Evolutionary conservation across 1,139 yeast genomes (phyloP).

Genomic region (Taiozyma onychis): DNA sequence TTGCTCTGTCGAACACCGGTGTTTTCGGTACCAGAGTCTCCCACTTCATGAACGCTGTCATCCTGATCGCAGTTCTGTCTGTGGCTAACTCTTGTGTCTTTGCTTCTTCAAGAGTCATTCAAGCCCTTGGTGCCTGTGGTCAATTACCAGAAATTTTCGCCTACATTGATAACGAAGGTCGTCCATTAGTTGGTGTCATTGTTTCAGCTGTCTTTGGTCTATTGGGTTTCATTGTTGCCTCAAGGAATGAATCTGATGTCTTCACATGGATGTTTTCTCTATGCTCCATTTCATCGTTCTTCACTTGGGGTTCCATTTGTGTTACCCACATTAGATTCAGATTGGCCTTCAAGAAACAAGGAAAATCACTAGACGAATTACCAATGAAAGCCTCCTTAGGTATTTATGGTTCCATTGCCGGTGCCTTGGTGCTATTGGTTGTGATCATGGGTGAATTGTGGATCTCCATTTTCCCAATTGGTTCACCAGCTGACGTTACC

Average conservation of each 20-base stretch:
- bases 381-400: constrained; percentile 52
- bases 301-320: constrained; percentile 66
- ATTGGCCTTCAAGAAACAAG: constrained; percentile 50
- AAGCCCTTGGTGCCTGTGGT: constrained; percentile 53
- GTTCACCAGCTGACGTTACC: constrained; percentile 42
- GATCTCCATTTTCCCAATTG: constrained; percentile 67
- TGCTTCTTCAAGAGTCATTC: constrained; percentile 56
- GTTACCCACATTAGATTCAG: constrained; percentile 61
- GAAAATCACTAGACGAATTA: constrained; percentile 48
- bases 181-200: constrained; percentile 49
- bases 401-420: constrained; percentile 46
- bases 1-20: constrained; percentile 41
- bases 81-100: constrained; percentile 61
- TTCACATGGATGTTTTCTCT: constrained; percentile 65
- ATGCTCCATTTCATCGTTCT: constrained; percentile 63
- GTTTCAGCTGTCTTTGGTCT: constrained; percentile 50
- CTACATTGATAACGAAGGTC: constrained; percentile 50
- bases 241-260: constrained; percentile 48
- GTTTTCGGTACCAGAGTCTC: constrained; percentile 40
- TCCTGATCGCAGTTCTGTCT: constrained; percentile 51
- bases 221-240: constrained; percentile 60
- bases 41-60: constrained; percentile 49
- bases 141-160: constrained; percentile 56
- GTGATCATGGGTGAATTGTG: constrained; percentile 59
- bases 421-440: constrained; percentile 39